Evolutionary conservation across 345 rosid species (phyloP).

Genomic region (Populus nigra): DNA sequence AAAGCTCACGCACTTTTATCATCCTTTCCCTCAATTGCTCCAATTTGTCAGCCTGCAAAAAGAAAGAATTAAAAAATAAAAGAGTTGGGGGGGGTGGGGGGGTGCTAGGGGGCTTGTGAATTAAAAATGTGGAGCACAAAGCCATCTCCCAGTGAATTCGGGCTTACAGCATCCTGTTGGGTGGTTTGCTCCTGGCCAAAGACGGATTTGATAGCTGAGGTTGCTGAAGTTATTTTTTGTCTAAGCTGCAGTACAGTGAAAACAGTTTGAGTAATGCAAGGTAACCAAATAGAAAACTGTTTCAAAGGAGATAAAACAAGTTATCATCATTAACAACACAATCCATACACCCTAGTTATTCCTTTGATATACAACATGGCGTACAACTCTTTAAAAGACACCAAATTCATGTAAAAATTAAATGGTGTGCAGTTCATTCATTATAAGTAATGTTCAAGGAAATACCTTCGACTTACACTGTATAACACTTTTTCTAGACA

Average conservation of each 20-base stretch:
- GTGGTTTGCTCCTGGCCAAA: constrained; percentile 69
- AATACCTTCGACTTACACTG: not conserved
- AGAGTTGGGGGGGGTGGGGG: not conserved
- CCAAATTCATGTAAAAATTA: not conserved
- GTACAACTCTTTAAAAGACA: not conserved
- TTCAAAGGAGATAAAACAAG: not conserved
- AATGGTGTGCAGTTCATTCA: not conserved
- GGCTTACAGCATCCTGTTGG: constrained; percentile 63
- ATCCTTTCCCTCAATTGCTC: constrained; percentile 87
- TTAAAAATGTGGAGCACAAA: not conserved
- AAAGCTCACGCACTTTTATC: constrained; percentile 96
- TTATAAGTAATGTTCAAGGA: not conserved
- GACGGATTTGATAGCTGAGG: constrained; percentile 93
- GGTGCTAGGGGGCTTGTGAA: not conserved
- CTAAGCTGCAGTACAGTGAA: constrained; percentile 59
- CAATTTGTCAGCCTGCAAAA: constrained; percentile 70
- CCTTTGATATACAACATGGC: not conserved
- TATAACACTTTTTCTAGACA: not conserved
- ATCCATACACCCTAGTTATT: not conserved
- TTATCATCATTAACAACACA: not conserved
- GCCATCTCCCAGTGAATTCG: constrained; percentile 12
- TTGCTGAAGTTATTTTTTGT: constrained; percentile 83
- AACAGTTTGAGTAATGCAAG: not conserved
- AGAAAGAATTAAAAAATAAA: not conserved
- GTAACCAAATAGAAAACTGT: not conserved